Percentiles rank a stretch among this genome's conserved stretches.
These are phyloP conservation scores for Colletotrichum navitas DNA, from an alignment of 2,329 filamentous ascomycete genomes.

Conservation along the genomic window DNA sequence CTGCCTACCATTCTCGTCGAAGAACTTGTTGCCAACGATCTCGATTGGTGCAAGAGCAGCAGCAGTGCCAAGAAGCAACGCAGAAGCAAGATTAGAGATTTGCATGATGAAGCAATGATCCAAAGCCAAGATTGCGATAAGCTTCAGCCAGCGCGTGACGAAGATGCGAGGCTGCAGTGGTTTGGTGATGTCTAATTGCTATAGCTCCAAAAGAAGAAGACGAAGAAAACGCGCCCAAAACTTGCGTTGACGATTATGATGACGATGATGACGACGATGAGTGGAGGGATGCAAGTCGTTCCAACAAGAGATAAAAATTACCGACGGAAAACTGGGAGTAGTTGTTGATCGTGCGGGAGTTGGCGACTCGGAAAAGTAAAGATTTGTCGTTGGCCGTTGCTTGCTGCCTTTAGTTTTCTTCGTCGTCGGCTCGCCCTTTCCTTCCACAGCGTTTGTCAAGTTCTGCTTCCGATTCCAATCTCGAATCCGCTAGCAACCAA, in stretches of 20 bases:
- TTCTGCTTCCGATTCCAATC: neutral
- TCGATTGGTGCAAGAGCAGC: slow-evolving; percentile 63
- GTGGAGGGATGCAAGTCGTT: neutral
- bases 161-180: neutral
- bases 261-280: neutral
- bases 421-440: slow-evolving; percentile 17
- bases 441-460: neutral
- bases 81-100: slow-evolving; percentile 49
- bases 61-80: slow-evolving; percentile 52
- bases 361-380: neutral
- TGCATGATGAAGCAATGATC: slow-evolving; percentile 52
- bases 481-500: slow-evolving; percentile 2
- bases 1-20: slow-evolving; percentile 82
- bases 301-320: neutral
- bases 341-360: neutral
- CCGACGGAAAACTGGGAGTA: neutral
- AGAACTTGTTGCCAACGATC: slow-evolving; percentile 84
- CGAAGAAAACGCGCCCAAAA: neutral
- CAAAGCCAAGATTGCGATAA: slow-evolving; percentile 12
- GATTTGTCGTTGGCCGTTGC: slow-evolving; percentile 5
- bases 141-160: slow-evolving; percentile 6
- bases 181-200: slow-evolving; percentile 20
- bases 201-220: slow-evolving; percentile 10
- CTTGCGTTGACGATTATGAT: neutral
- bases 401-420: slow-evolving; percentile 11